Base-by-base conservation (phyloP, 2,329 filamentous ascomycete species). In the Ceratocystiopsis sp. region DNA sequence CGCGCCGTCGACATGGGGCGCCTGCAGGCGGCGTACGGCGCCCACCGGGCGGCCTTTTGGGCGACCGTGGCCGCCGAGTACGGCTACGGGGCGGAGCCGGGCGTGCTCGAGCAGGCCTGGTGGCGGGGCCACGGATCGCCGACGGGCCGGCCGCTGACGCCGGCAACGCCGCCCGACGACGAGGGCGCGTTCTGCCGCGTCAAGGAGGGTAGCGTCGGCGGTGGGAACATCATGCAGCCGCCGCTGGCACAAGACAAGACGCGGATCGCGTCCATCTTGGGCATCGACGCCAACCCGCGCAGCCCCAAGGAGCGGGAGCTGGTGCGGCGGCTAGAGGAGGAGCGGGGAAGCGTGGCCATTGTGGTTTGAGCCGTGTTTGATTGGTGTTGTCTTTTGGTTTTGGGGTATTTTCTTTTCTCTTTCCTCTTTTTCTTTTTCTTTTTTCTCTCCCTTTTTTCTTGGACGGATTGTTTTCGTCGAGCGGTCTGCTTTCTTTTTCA, bases 11-110 rank as follows among this genome's bases (percentile, higher is more conserved):
- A 84, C 57, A 68, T 77, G 53, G 64, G 69, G 25, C 78, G 80
- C 40, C 75, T 89, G 19, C 71, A 75, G 40, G 67, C 71, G 47
- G 73, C 86, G 51, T 87, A 87, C 59, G 71, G 76, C 42, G 64
- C 71, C 9, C 80, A 84, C 59, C 75, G 80, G 37, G 66, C 69
- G 41, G 71, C 73, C 10, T 87, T 89, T 62, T 89, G 83, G 82
- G 66, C 71, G 33, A 68, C 72, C 40, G 71, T 89, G 34, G 80
- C 81, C 29, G 64, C 72, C 21, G 80, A 85, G 53, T 87, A 87
- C 54, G 80, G 80, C 42, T 59, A 64, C 14, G 71, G 75, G 33
- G 67, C 68, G 2, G 77, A 73, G 40, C 73, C 80, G 1, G 65
- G 68, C 14, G 65, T 75, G 33, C 66, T 85, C 17, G 80, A 84